Conservation (phyloP, 352 stramenopile species). For the Pythium guiyangense region DNA sequence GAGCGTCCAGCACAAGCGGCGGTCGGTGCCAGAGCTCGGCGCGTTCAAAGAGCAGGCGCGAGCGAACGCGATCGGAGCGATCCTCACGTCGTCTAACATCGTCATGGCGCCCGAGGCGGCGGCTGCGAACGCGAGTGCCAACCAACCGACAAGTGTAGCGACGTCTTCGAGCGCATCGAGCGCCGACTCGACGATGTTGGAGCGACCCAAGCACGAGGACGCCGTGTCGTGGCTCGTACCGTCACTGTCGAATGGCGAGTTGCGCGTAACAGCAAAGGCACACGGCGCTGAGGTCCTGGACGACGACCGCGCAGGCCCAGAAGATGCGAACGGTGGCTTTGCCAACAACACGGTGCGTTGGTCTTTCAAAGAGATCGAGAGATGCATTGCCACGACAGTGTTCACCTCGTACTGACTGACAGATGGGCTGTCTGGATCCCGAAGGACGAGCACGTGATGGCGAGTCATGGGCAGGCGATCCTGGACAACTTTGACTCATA, state of each 20-base stretch:
- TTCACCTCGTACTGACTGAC: background rate
- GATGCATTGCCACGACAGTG: background rate
- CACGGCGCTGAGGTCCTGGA: background rate
- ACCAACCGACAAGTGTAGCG: slow-evolving; percentile 19
- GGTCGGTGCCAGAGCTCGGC: slow-evolving; percentile 24
- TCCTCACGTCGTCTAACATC: slow-evolving; percentile 45
- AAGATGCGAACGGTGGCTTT: slow-evolving; percentile 3
- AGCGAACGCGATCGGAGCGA: slow-evolving; percentile 29
- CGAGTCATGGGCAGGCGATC: slow-evolving; percentile 24
- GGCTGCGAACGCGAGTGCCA: slow-evolving; percentile 10
- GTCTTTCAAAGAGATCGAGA: too few species aligned
- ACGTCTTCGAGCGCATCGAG: slow-evolving; percentile 1
- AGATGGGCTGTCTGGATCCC: background rate
- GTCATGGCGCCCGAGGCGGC: slow-evolving; percentile 15
- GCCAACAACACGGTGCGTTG: slow-evolving; percentile 6
- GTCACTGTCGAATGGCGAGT: background rate
- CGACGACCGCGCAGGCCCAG: slow-evolving; percentile 1
- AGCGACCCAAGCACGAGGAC: background rate
- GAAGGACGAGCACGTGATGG: background rate
- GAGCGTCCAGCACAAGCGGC: slow-evolving; percentile 13
- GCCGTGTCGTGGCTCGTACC: too few species aligned
- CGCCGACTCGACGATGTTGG: background rate
- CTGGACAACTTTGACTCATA: slow-evolving; percentile 54
- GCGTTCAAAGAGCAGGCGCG: slow-evolving; percentile 14
- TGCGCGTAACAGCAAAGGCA: background rate